Conservation (phyloP, 2,329 filamentous ascomycete genomes). For the Grosmannia serpens region DNA sequence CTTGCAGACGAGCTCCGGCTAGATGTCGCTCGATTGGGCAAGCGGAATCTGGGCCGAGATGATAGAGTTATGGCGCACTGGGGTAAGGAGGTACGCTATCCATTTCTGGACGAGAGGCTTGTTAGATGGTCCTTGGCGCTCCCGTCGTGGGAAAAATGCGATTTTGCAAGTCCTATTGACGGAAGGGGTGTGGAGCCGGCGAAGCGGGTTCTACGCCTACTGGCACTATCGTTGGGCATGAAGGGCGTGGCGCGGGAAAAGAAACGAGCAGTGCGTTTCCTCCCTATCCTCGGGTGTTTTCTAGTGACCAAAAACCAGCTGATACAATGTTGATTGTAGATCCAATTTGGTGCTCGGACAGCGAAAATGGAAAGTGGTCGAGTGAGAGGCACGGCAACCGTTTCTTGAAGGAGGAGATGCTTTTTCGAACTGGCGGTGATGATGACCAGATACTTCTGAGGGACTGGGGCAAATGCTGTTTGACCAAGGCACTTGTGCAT, state of each 20-base stretch:
- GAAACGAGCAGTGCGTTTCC: slow-evolving; percentile 64
- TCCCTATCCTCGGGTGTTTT: neutral
- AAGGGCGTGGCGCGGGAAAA: slow-evolving; percentile 65
- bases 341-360: slow-evolving; percentile 72
- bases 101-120: slow-evolving; percentile 78
- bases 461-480: slow-evolving; percentile 17
- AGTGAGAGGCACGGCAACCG: slow-evolving; percentile 56
- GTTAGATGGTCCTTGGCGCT: slow-evolving; percentile 66
- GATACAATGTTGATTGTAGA: slow-evolving; percentile 29
- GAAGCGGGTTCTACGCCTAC: slow-evolving; percentile 68
- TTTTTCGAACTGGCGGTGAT: slow-evolving; percentile 43
- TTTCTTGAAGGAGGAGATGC: slow-evolving; percentile 27
- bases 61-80: slow-evolving; percentile 85
- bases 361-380: slow-evolving; percentile 68
- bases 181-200: slow-evolving; percentile 52
- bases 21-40: slow-evolving; percentile 75
- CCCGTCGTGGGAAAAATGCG: slow-evolving; percentile 78
- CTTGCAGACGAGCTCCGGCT: slow-evolving; percentile 74
- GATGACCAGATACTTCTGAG: slow-evolving; percentile 71
- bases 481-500: slow-evolving; percentile 22
- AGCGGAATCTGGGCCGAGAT: slow-evolving; percentile 89
- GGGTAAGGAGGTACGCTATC: slow-evolving; percentile 80
- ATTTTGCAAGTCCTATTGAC: slow-evolving; percentile 49
- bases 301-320: neutral
- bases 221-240: slow-evolving; percentile 68